Evolutionary conservation across 306 rosid species (phyloP), one percentile per base, ranked within the genome.

Genomic region (Malus asiatica): DNA sequence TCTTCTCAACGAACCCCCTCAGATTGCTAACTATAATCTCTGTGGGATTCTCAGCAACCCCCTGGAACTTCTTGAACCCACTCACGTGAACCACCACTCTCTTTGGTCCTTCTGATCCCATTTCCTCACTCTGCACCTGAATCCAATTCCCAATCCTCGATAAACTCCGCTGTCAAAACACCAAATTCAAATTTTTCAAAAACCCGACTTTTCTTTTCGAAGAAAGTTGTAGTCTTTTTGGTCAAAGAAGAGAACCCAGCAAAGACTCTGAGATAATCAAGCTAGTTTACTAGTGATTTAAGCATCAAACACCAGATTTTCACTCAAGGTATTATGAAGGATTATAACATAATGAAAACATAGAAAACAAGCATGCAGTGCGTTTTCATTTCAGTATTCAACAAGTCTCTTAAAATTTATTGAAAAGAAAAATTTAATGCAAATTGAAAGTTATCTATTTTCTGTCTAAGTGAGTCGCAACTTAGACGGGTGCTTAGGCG

Each of bases 61-160:
- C 98, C 64, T 82, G 90, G 77, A 93, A 93, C 83, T 82, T 93
- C 77, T 87, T 93, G 83, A 91, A 93, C 68, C 98, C 98, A 55
- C 92, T 93, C 35, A 93, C 90, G 69, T 91, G 89, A 80, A 93
- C 79, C 29, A 88, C 89, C n/a, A 91, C 77, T 8, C 64, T 74
- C 83, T 82, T 87, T 82, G 90, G 89, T 62, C 91, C 93, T 87
- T 93, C 97, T 68, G 98, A 93, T 73, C 97, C 96, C 97, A 91
- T 93, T 82, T 86, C 85, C 70, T 70, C 40, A 78, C 73, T 86
- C 72, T 82, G 78, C 22, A 83, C 82, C 45, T 30, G 81, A 64
- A 87, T 83, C 75, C 93, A 93, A 86, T 89, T 90, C 91, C 94
- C 96, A 76, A 86, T 90, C 85, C 85, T 83, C 23, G 64, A 71